A percentile compares a stretch with the other conserved stretches of the same genome.
Evolutionary conservation across 1,284 basidiomycete genomes (phyloP).

Genomic region (Rhodotorula sp.): DNA sequence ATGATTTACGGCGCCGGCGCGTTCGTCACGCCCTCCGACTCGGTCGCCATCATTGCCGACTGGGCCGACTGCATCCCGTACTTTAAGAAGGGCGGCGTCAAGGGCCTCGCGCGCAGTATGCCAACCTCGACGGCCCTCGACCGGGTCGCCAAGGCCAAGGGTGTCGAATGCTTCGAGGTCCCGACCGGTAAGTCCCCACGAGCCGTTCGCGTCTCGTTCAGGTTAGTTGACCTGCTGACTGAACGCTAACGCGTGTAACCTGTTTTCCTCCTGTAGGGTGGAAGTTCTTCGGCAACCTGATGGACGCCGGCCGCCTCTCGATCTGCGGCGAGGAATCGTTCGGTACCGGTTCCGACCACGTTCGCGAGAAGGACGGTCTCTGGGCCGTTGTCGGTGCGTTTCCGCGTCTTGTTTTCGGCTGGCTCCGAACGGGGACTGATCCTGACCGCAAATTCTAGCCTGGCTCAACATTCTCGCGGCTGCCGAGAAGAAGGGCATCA

Average conservation of each 20-base stretch:
- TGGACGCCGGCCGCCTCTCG: slow-evolving; percentile 95
- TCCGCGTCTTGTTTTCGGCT: not conserved
- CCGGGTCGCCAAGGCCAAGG: slow-evolving; percentile 90
- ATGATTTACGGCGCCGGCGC: slow-evolving; percentile 97
- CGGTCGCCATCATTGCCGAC: slow-evolving; percentile 97
- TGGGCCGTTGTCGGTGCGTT: slow-evolving; percentile 87
- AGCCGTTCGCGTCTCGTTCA: not conserved
- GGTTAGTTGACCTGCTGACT: not conserved
- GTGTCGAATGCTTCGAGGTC: slow-evolving; percentile 92
- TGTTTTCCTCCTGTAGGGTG: slow-evolving; percentile 63
- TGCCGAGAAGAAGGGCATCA: slow-evolving; percentile 75
- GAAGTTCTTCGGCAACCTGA: slow-evolving; percentile 99
- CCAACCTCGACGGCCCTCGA: slow-evolving; percentile 97
- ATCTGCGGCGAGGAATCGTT: slow-evolving; percentile 99
- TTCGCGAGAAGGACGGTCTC: slow-evolving; percentile 97
- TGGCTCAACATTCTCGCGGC: slow-evolving; percentile 97
- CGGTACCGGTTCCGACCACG: slow-evolving; percentile 99
- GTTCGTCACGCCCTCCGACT: slow-evolving; percentile 96
- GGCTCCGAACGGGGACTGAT: not conserved
- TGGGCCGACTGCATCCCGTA: slow-evolving; percentile 94
- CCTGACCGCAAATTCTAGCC: slow-evolving; percentile 56
- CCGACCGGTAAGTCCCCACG: slow-evolving; percentile 72
- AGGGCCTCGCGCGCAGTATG: slow-evolving; percentile 95
- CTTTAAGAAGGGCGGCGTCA: slow-evolving; percentile 87
- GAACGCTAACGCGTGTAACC: not conserved